phyloP scores from a whole-genome alignment of 2,329 filamentous ascomycete species.

The Cucurbitaria berberidis region DNA sequence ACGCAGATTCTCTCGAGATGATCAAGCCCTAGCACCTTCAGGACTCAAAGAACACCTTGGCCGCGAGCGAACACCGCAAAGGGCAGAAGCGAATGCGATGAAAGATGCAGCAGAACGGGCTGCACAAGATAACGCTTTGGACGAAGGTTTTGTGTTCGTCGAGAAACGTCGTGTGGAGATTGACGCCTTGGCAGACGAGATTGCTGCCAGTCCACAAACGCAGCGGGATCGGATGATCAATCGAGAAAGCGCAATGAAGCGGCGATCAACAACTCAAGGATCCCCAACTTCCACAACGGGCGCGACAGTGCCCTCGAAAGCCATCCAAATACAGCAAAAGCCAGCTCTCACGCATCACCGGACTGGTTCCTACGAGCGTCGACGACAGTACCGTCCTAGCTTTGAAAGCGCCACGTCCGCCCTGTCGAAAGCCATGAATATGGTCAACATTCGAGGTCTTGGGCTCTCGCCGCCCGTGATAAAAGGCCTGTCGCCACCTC shows the following conservation, averaged over 20 bases:
- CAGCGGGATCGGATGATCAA: conserved; percentile 56
- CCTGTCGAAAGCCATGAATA: conserved; percentile 92
- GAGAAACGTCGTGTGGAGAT: conserved; percentile 96
- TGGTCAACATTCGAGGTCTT: conserved; percentile 80
- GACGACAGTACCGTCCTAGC: conserved; percentile 74
- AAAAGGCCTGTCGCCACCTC: conserved; percentile 70
- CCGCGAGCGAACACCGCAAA: conserved; percentile 51
- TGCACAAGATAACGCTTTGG: conserved; percentile 86
- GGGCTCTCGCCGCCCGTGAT: conserved; percentile 68
- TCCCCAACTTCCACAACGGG: conserved; percentile 71
- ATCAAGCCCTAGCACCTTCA: conserved; percentile 52
- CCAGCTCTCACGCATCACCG: conserved; percentile 70
- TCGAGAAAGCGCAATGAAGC: conserved; percentile 68
- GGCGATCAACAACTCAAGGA: conserved; percentile 80
- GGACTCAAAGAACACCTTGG: conserved; percentile 57
- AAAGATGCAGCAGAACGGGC: conserved; percentile 65
- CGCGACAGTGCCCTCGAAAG: conserved; percentile 73
- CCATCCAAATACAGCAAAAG: conserved; percentile 74
- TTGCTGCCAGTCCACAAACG: conserved; percentile 77
- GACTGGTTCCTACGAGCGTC: conserved; percentile 79
- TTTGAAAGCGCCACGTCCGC: conserved; percentile 84
- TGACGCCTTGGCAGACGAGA: conserved; percentile 93
- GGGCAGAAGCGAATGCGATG: conserved; percentile 46
- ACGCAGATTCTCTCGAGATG: conserved; percentile 64
- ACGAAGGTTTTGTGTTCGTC: conserved; percentile 93